Evolutionary conservation across 331 rosid species (phyloP).

Genomic region (Pyracantha coccinea): DNA sequence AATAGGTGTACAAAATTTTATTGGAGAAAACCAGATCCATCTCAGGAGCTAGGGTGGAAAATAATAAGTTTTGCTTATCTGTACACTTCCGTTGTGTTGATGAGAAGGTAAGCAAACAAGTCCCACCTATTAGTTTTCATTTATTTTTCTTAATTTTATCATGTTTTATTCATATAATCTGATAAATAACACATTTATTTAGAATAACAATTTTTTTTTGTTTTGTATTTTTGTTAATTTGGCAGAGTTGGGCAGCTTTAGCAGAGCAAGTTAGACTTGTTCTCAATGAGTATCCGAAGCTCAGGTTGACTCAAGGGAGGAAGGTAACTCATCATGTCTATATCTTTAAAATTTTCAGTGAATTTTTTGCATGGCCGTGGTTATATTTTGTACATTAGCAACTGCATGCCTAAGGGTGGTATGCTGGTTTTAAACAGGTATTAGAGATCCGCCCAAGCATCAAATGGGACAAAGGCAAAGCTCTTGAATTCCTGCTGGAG

Average conservation of each 20-base stretch:
- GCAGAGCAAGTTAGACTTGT: conserved; percentile 65
- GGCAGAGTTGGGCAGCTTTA: conserved; percentile 74
- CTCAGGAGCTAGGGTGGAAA: conserved; percentile 80
- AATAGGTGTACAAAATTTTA: conserved; percentile 60
- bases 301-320: conserved; percentile 65
- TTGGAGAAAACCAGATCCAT: conserved; percentile 59
- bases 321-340: conserved; percentile 27
- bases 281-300: conserved; percentile 61
- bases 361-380: not conserved
- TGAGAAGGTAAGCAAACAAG: conserved; percentile 51
- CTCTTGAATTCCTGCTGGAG: conserved; percentile 73
- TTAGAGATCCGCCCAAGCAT: conserved; percentile 83
- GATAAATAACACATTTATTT: not conserved
- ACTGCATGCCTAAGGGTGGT: not conserved
- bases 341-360: not conserved
- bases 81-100: conserved; percentile 95
- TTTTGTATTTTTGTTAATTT: not conserved
- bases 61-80: conserved; percentile 82
- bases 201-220: not conserved
- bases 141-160: not conserved
- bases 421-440: conserved; percentile 28
- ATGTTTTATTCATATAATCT: not conserved
- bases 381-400: not conserved
- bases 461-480: conserved; percentile 98
- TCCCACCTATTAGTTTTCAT: not conserved